Conservation (phyloP, 306 rosid species). For the Vigna mungo region DNA sequence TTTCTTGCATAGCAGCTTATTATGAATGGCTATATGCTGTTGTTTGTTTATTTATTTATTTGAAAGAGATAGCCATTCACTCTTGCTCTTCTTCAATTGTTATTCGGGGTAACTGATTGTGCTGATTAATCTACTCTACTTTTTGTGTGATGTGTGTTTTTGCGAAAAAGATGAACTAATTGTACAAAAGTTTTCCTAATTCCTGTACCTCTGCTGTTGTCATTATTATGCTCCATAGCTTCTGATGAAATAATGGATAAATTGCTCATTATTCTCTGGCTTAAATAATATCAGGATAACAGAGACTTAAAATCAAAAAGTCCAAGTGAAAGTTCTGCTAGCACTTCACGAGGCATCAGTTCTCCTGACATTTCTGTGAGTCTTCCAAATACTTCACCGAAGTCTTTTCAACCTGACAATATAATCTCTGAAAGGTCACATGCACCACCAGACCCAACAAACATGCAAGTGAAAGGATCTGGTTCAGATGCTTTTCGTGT, state of each 20-base stretch:
- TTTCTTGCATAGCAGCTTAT: neutral
- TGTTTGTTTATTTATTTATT: neutral
- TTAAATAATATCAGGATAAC: slow-evolving; percentile 77
- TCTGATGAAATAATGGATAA: slow-evolving; percentile 38
- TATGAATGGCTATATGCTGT: slow-evolving; percentile 10
- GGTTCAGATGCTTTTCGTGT: slow-evolving; percentile 94
- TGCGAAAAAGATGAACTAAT: neutral
- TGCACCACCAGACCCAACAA: slow-evolving; percentile 74
- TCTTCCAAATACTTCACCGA: slow-evolving; percentile 68
- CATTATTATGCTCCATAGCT: slow-evolving; percentile 19
- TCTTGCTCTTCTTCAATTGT: neutral
- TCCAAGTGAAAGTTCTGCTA: slow-evolving; percentile 77
- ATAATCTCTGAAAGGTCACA: slow-evolving; percentile 74
- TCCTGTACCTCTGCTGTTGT: slow-evolving; percentile 12
- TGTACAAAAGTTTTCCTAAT: neutral
- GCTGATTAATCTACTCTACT: slow-evolving; percentile 7
- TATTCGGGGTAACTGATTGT: neutral
- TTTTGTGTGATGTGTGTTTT: slow-evolving; percentile 3
- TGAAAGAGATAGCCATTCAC: neutral
- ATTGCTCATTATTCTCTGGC: slow-evolving; percentile 43
- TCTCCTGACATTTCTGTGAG: slow-evolving; percentile 79
- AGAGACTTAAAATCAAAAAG: slow-evolving; percentile 84
- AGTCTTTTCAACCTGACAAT: slow-evolving; percentile 59
- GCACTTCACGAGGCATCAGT: slow-evolving; percentile 67
- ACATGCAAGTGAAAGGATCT: slow-evolving; percentile 95